Percentiles rank a stretch among this genome's conserved stretches.
Conservation (phyloP, 2,329 filamentous ascomycete species). For the Diaporthe ampelina region DNA sequence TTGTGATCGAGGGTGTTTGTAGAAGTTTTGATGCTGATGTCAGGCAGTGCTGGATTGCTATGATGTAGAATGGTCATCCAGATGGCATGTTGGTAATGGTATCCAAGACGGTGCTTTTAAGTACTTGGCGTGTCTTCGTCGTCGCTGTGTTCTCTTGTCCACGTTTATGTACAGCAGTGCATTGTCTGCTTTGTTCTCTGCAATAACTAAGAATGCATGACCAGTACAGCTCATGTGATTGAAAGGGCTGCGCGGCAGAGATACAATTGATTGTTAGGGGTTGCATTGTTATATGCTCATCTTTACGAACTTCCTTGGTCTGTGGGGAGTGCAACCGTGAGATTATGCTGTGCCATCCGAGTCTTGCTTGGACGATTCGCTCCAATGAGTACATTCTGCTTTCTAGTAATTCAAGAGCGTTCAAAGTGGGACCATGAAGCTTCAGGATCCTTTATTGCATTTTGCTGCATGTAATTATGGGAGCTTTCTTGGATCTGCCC, state of each 20-base stretch:
- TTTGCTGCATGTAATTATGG: not conserved
- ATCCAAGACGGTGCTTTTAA: not conserved
- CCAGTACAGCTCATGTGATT: fast-evolving
- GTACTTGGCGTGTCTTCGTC: not conserved
- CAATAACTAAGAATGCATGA: fast-evolving
- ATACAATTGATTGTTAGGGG: not conserved
- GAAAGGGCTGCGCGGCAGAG: not conserved
- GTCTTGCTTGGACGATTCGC: not conserved
- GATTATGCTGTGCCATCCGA: not conserved
- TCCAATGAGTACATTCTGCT: not conserved
- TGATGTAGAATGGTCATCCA: not conserved
- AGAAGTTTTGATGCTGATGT: not conserved
- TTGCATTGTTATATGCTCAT: not conserved
- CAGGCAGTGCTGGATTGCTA: not conserved
- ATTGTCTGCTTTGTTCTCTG: not conserved
- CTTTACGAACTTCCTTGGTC: not conserved
- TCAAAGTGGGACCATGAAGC: not conserved
- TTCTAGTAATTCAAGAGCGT: no score
- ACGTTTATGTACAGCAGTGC: not conserved
- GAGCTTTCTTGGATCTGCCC: no score
- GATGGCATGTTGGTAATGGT: no score
- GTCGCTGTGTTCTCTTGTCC: not conserved
- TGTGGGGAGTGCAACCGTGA: not conserved
- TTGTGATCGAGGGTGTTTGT: not conserved
- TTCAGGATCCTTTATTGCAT: not conserved